These are phyloP conservation scores for Gyrodon lividus DNA, from an alignment of 768 basidiomycete genomes.

Conservation along the genomic window DNA sequence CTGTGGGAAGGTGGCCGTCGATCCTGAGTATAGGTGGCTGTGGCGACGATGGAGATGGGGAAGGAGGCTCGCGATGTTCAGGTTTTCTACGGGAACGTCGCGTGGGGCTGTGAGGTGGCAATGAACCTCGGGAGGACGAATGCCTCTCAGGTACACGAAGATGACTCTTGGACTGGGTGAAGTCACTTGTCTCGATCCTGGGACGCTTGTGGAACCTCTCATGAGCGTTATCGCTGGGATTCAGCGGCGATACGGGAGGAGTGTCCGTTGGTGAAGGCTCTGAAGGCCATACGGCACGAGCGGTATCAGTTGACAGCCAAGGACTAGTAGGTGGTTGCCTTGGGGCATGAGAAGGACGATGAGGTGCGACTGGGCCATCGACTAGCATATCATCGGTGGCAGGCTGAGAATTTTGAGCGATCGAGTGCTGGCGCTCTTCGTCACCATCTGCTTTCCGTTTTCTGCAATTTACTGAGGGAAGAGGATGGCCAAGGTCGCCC, in stretches of 20 bases:
- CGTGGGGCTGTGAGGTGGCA: constrained; percentile 24
- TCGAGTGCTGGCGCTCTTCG: constrained; percentile 33
- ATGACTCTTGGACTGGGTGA: constrained; percentile 14
- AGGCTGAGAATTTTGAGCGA: constrained; percentile 31
- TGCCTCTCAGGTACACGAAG: constrained; percentile 12
- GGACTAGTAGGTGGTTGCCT: constrained; percentile 38
- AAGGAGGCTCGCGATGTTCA: constrained; percentile 31
- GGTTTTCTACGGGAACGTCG: constrained; percentile 31
- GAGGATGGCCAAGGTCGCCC: constrained; percentile 61
- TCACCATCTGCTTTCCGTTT: constrained; percentile 70
- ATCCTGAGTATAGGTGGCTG: constrained; percentile 22
- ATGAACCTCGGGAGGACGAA: constrained; percentile 13
- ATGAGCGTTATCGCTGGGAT: constrained; percentile 29
- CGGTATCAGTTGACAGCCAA: constrained; percentile 31
- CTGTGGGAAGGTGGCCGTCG: constrained; percentile 22
- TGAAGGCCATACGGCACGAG: constrained; percentile 39
- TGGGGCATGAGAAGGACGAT: constrained; percentile 35
- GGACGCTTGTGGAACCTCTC: constrained; percentile 30
- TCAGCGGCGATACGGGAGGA: constrained; percentile 41
- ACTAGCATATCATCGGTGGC: constrained; percentile 36
- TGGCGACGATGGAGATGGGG: constrained; percentile 24
- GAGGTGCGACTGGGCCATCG: constrained; percentile 31
- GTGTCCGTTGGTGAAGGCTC: constrained; percentile 34
- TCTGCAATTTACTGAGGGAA: constrained; percentile 49
- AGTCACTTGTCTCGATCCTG: constrained; percentile 26